Base-by-base conservation (phyloP, 257 asterid genomes). In the Marsdenia floribunda region DNA sequence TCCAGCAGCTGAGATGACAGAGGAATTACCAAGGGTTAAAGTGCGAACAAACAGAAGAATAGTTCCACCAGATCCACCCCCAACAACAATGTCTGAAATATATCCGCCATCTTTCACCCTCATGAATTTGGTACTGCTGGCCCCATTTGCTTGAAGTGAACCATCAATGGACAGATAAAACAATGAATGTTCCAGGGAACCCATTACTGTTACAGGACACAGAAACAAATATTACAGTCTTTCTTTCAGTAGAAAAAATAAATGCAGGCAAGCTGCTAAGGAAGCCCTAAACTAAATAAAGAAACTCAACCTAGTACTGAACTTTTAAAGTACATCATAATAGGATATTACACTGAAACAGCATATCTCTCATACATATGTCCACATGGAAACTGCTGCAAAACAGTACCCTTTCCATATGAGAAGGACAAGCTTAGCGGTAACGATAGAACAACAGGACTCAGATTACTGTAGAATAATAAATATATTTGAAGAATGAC, bases 21-120 rank as follows among this genome's bases (percentile, higher is more conserved):
- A 87, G 18, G 81, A 84, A 64, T 77, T 79, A 71, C 82, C 75
- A n/a, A 90, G 90, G 76, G 82, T 42, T 80, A 93, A 80, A 76
- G 78, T 81, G 71, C 82, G 90, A 73, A 93, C 77, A 85, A 93
- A 93, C 63, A 93, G 88, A 86, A 93, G 96, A 81, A 93, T 79
- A 44, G 97, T 87, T 85, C 98, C 98, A 73, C 98, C 98, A 77
- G 98, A 90, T 79, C 97, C 98, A 49, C 98, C 98, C 50, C 98
- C 98, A 68, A 91, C 84, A 75, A 96, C 88, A 47, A 83, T 79
- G 67, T 82, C 88, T 70, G 87, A 80, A 71, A 60, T 52, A 76
- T 85, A 63, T 79, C 70, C 82, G 75, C 79, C 83, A 68, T 77
- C 83, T 67, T 82, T 81, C 69, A 47, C 78, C 73, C 73, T 63